Base-by-base conservation (phyloP, 306 rosid species). In the Cucumis cinereus region DNA sequence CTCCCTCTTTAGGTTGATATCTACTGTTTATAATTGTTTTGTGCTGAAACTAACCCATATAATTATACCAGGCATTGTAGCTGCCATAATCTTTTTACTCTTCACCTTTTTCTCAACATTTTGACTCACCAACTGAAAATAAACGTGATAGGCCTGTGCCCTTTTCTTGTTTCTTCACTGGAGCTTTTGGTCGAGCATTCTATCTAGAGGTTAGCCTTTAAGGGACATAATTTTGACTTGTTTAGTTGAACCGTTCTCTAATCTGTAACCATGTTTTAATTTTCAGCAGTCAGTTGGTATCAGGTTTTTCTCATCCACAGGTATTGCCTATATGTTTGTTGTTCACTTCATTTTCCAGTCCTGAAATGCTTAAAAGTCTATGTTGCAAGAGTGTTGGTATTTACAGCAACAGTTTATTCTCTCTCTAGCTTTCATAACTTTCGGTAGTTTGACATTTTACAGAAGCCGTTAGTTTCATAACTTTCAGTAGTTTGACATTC, bases 301-400 rank as follows among this genome's bases (percentile, higher is more conserved):
- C 87, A 90, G 85, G 78, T 81, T 78, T 85, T 91, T 84, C 84
- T 94, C 98, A 35, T 87, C 96, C 74, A 67, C 91, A 86, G 98
- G 98, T 91, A 86, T 4, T 49, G 30, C 62, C 59, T 52, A 75
- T 78, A 36, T 68, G 62, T 71, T 53, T 28, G 56, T 61, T 68
- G 77, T 62, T 61, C 43, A 16, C 78, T 26, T 56, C 69, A 58
- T 26, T 20, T 57, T 4, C 20, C 47, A 49, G 5, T 50, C 15
- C 19, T 8, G 49, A 55, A 47, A 40, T 23, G 7, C 73, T 26
- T 59, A 53, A 40, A 45, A n/a, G 52, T 22, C 19, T 55, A 23
- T n/a, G 40, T 17, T 35, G 10, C 19, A 60, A 76, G 67, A 22
- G 71, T 33, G 45, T 30, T 62, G 26, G 11, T 38, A 47, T 71